Conservation (phyloP, 805 yeast genomes). For the Lachancea lanzarotensis region DNA sequence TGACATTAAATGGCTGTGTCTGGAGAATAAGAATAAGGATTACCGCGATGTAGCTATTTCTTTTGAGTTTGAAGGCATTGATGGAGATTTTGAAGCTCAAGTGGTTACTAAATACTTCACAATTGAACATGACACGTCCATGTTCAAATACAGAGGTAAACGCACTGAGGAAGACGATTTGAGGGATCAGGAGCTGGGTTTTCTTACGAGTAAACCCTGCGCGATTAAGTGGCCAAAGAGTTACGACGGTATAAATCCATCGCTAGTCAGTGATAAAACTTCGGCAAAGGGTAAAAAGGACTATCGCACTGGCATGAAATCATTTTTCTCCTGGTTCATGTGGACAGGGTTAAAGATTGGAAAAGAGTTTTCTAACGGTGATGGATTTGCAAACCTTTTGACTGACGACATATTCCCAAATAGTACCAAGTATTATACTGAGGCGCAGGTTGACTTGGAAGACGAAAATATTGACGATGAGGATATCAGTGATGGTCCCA, state of each 20-base stretch:
- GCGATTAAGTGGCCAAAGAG: constrained; percentile 65
- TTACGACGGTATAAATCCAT: constrained; percentile 51
- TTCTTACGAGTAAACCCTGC: constrained; percentile 47
- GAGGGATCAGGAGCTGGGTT: constrained; percentile 48
- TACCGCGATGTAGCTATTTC: constrained; percentile 55
- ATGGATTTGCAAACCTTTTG: constrained; percentile 63
- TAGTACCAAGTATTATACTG: constrained; percentile 75
- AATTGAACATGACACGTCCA: constrained; percentile 28
- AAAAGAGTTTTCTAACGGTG: constrained; percentile 73
- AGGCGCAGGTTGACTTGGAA: constrained; percentile 60
- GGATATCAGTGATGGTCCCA: constrained; percentile 19
- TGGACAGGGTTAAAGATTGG: constrained; percentile 80
- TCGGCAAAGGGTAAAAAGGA: constrained; percentile 49
- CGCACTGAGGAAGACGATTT: constrained; percentile 20
- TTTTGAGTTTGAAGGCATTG: constrained; percentile 47
- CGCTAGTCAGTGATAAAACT: constrained; percentile 39
- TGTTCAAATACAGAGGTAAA: constrained; percentile 14
- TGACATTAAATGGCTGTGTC: constrained; percentile 46
- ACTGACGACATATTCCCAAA: constrained; percentile 79
- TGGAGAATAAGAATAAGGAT: constrained; percentile 32
- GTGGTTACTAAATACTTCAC: constrained; percentile 54
- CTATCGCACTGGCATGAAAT: constrained; percentile 67
- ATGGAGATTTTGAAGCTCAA: constrained; percentile 48
- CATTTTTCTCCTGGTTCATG: constrained; percentile 80
- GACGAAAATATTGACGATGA: constrained; percentile 51